phyloP scores from a whole-genome alignment of 768 basidiomycete species.

The Stropharia rugosoannulata region DNA sequence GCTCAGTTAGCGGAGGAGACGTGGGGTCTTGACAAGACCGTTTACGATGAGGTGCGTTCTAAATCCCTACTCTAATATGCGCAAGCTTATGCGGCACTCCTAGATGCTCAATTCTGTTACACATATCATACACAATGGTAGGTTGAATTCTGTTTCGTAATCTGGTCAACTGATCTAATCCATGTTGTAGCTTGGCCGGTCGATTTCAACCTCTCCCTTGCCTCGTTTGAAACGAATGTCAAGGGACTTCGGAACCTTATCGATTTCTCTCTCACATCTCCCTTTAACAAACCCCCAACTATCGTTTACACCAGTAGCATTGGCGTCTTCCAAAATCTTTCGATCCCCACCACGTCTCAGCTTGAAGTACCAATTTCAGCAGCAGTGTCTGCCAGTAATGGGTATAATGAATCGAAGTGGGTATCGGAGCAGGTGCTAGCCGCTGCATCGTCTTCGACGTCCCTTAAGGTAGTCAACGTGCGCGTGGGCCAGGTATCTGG shows the following conservation, averaged over 20 bases:
- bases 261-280: slow-evolving; percentile 33
- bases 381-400: slow-evolving; percentile 27
- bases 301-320: slow-evolving; percentile 5
- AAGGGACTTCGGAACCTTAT: slow-evolving; percentile 38
- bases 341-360: not conserved
- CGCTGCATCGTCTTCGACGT: slow-evolving; percentile 24
- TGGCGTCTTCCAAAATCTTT: slow-evolving; percentile 6
- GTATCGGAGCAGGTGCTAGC: slow-evolving; percentile 35
- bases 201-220: slow-evolving; percentile 44
- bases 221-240: slow-evolving; percentile 44
- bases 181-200: slow-evolving; percentile 39
- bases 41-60: not conserved
- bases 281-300: not conserved
- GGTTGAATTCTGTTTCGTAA: not conserved
- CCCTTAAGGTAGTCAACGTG: slow-evolving; percentile 30
- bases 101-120: slow-evolving; percentile 7
- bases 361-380: slow-evolving; percentile 26
- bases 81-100: no score
- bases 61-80: not conserved
- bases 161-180: not conserved
- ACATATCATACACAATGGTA: slow-evolving; percentile 12
- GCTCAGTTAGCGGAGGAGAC: not conserved
- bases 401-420: slow-evolving; percentile 43
- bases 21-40: not conserved
- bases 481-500: slow-evolving; percentile 46